These are phyloP conservation scores for Gnomoniopsis smithogilvyi DNA, from an alignment of 2,329 filamentous ascomycete species.

Conservation along the genomic window DNA sequence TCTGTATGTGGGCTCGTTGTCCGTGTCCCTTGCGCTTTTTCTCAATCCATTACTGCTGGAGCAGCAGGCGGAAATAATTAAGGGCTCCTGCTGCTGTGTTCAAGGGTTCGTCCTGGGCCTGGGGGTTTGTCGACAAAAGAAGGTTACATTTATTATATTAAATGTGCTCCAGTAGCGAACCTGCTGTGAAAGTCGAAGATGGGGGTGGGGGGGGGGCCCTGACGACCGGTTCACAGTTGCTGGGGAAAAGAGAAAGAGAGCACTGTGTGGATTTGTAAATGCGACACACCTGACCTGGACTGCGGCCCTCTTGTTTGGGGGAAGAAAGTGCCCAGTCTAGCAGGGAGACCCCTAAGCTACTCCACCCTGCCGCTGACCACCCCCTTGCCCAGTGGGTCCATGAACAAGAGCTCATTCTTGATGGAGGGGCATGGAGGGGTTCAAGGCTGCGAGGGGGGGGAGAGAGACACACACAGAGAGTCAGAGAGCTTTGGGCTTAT, in stretches of 20 bases:
- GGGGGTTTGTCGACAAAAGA: background rate
- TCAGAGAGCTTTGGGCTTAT: no score
- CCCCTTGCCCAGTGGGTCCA: background rate
- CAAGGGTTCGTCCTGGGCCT: slow-evolving; percentile 3
- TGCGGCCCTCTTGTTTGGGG: background rate
- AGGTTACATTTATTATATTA: no score
- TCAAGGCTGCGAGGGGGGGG: background rate
- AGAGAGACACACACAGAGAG: no score
- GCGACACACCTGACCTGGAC: slow-evolving; percentile 2
- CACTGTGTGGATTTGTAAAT: slow-evolving; percentile 13
- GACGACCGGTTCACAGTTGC: background rate
- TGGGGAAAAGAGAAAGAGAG: no score
- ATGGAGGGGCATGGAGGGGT: slow-evolving; percentile 19
- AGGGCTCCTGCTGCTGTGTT: no score
- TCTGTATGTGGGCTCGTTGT: no score
- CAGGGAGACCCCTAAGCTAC: background rate
- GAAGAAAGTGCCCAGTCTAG: background rate
- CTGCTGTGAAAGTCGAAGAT: no score
- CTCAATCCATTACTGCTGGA: no score
- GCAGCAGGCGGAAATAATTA: no score
- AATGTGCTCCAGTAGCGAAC: slow-evolving; percentile 8
- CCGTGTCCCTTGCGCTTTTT: background rate
- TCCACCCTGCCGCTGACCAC: background rate
- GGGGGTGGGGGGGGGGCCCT: no score
- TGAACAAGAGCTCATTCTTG: slow-evolving; percentile 1